These are phyloP conservation scores for Aspergillus eucalypticola DNA, from an alignment of 2,329 filamentous ascomycete genomes.

Conservation along the genomic window DNA sequence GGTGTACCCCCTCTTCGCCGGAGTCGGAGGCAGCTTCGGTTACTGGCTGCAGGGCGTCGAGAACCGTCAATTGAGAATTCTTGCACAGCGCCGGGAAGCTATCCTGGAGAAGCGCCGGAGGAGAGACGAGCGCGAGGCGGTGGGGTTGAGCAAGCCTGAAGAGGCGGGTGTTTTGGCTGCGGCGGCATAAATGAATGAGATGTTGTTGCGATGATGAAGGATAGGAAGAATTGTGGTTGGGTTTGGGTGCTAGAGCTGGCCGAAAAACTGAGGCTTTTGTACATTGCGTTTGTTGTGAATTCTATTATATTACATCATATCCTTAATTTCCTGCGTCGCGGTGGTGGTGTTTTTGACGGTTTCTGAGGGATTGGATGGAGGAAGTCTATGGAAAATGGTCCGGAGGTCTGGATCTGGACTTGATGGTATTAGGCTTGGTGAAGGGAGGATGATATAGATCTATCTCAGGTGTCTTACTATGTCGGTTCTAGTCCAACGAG, in stretches of 20 bases:
- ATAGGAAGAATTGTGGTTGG: too few species aligned
- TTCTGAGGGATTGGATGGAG: too few species aligned
- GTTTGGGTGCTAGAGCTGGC: not conserved
- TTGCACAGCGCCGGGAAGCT: constrained; percentile 74
- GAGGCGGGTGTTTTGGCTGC: constrained; percentile 39
- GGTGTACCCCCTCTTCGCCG: constrained; percentile 88
- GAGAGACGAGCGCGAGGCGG: constrained; percentile 58
- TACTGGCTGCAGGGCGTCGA: constrained; percentile 96
- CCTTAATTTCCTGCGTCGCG: too few species aligned
- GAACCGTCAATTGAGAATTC: constrained; percentile 72
- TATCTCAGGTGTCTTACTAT: too few species aligned
- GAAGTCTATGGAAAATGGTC: too few species aligned
- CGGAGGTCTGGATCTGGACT: too few species aligned
- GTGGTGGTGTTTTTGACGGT: too few species aligned
- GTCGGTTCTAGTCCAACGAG: too few species aligned
- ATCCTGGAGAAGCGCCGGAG: constrained; percentile 88
- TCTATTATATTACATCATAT: too few species aligned
- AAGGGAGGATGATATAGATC: too few species aligned
- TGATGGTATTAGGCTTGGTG: too few species aligned
- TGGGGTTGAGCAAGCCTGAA: constrained; percentile 36
- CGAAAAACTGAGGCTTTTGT: not conserved
- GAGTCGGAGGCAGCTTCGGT: constrained; percentile 85
- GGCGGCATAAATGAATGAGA: constrained; percentile 31
- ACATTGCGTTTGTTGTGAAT: not conserved
- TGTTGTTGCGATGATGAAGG: not conserved